Percentiles rank a stretch among this genome's conserved stretches.
These are phyloP conservation scores for Arxiozyma heterogenica DNA, from an alignment of 1,139 yeast genomes.

Conservation along the genomic window DNA sequence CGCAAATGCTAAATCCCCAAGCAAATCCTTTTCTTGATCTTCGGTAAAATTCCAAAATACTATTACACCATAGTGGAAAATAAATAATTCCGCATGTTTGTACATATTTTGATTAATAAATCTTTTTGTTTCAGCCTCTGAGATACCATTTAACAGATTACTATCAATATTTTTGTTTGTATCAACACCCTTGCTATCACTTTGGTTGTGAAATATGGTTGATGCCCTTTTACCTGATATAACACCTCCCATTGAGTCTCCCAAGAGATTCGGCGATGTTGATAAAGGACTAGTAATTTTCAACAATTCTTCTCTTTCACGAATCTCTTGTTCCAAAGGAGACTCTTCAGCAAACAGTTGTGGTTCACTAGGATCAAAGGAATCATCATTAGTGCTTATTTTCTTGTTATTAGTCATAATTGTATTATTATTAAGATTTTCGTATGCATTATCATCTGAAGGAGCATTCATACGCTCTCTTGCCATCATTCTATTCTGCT, in stretches of 20 bases:
- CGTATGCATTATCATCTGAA: neutral
- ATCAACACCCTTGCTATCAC: neutral
- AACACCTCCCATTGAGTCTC: neutral
- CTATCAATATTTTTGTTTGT: neutral
- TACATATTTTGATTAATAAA: slow-evolving; percentile 19
- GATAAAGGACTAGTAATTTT: slow-evolving; percentile 4
- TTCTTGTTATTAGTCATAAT: slow-evolving; percentile 3
- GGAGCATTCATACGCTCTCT: neutral
- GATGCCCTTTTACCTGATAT: neutral
- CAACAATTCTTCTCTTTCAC: slow-evolving; percentile 13
- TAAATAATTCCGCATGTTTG: slow-evolving; percentile 84
- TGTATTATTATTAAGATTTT: neutral
- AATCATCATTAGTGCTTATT: slow-evolving; percentile 17
- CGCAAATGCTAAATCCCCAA: slow-evolving; percentile 79
- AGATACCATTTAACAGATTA: neutral
- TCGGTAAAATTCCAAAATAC: slow-evolving; percentile 97
- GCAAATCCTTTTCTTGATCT: slow-evolving; percentile 80
- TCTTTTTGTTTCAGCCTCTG: neutral
- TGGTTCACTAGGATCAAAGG: slow-evolving; percentile 58
- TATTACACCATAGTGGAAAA: slow-evolving; percentile 85
- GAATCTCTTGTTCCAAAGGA: slow-evolving; percentile 11
- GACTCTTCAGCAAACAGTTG: slow-evolving; percentile 44
- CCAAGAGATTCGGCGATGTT: neutral
- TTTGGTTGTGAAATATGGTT: neutral
- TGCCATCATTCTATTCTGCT: neutral